Base-by-base conservation (phyloP, 164 flowering plant genomes). In the Platanus orientalis region DNA sequence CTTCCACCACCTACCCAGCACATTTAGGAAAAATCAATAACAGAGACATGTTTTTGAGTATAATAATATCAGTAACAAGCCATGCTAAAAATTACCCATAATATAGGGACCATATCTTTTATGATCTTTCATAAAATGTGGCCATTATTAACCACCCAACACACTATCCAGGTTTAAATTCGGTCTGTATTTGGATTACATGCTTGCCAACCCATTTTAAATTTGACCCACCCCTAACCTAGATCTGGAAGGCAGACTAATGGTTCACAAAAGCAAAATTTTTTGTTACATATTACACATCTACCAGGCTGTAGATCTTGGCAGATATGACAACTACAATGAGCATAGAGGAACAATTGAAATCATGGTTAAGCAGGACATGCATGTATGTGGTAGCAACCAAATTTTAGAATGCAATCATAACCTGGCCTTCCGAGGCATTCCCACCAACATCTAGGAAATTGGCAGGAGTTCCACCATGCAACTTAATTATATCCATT, bases 391-490 rank as follows among this genome's bases (percentile, higher is more conserved):
- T n/a, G 27, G 11, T 28, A n/a, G 54, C 12, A 60, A 4, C 24
- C 32, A n/a, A 7, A 36, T 36, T 36, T 36, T 7, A 36, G 23
- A 30, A 60, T 28, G 54, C 45, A 39, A 54, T 30, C 24, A 28
- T 60, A 75, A 90, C 97, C 96, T 95, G 99, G 72, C 70, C 60
- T 80, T 95, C 99, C 62, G 99, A 89, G 61, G 99, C 99, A 85
- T 85, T 95, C 20, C 99, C 99, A 66, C 97, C 99, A 47, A 91
- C 97, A 81, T 95, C 99, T 2, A 95, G 80, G 66, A 92, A 95
- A 85, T 95, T 95, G 70, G 99, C 97, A 71, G 99, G 99, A 63
- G 99, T 95, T 72, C 97, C 99, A 55, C 99, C 99, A 74, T 88
- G 99, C 75, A 95, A 60, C 77, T 95, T 95, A 69, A 95, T 92